Evolutionary conservation across 1,284 basidiomycete genomes (phyloP).

Genomic region (Naganishia cerealis): DNA sequence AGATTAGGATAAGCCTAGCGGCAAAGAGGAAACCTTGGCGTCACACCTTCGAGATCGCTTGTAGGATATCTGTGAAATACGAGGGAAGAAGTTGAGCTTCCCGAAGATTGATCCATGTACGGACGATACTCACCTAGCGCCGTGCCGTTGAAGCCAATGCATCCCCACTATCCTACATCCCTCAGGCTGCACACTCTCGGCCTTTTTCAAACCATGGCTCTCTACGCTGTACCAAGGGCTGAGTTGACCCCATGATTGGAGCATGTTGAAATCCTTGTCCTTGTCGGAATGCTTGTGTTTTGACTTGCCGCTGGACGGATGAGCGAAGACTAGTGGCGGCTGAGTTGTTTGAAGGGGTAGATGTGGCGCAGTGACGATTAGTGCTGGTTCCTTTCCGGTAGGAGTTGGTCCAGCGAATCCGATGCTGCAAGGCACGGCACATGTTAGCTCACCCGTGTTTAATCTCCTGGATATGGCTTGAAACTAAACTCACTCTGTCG

Average conservation of each 20-base stretch:
- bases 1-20: background rate
- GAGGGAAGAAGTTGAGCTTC: background rate
- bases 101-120: too few species aligned
- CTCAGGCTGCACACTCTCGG: slow-evolving; percentile 50
- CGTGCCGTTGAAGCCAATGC: slow-evolving; percentile 56
- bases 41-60: slow-evolving; percentile 29
- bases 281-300: slow-evolving; percentile 10
- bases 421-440: slow-evolving; percentile 54
- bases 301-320: slow-evolving; percentile 39
- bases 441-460: background rate
- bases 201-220: slow-evolving; percentile 54
- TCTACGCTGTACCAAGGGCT: slow-evolving; percentile 55
- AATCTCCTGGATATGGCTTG: background rate
- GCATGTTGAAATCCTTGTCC: slow-evolving; percentile 47
- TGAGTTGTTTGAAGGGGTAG: slow-evolving; percentile 72
- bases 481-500: slow-evolving; percentile 45
- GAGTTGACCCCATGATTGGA: slow-evolving; percentile 56
- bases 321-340: slow-evolving; percentile 61
- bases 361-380: slow-evolving; percentile 72
- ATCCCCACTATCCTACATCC: slow-evolving; percentile 52
- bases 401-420: slow-evolving; percentile 79
- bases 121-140: slow-evolving; percentile 48
- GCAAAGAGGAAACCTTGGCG: background rate
- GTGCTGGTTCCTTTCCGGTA: slow-evolving; percentile 75
- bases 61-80: slow-evolving; percentile 27